These are phyloP conservation scores for Fusarium sp. DNA, from an alignment of 2,329 filamentous ascomycete species.

Conservation along the genomic window DNA sequence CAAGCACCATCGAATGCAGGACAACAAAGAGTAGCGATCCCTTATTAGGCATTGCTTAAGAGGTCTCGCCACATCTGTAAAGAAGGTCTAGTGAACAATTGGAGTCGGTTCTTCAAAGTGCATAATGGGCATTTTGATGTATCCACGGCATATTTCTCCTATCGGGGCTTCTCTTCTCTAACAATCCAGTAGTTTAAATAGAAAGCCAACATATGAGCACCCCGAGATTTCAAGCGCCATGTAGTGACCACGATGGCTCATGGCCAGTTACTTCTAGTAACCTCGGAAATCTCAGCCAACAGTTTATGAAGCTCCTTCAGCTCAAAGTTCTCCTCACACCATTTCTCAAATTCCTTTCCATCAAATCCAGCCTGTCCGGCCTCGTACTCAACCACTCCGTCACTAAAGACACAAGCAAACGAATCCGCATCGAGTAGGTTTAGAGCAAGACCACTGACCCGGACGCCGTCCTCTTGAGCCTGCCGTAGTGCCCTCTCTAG, in stretches of 20 bases:
- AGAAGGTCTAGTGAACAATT: no score
- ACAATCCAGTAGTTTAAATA: fast-evolving
- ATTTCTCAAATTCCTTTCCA: constrained; percentile 25
- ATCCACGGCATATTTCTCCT: neutral
- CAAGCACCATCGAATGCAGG: no score
- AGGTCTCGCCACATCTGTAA: no score
- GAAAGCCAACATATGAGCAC: neutral
- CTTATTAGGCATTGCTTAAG: no score
- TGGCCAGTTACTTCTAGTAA: neutral
- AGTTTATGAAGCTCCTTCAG: constrained; percentile 1
- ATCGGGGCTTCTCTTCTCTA: neutral
- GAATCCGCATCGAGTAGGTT: constrained; percentile 24
- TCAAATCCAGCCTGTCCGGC: constrained; percentile 14
- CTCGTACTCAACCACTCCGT: constrained; percentile 19
- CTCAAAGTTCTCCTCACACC: constrained; percentile 31
- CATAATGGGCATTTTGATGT: no score
- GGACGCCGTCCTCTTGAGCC: constrained; percentile 4
- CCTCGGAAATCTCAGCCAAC: neutral
- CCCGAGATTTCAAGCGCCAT: neutral
- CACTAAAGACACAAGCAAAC: constrained; percentile 27
- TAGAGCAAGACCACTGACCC: constrained; percentile 29
- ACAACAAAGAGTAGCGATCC: no score
- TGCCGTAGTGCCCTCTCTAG: constrained; percentile 6
- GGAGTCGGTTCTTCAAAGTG: no score
- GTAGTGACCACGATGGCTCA: neutral